Evolutionary conservation across 2,329 filamentous ascomycete genomes (phyloP).

Genomic region (Neobulgaria alba): DNA sequence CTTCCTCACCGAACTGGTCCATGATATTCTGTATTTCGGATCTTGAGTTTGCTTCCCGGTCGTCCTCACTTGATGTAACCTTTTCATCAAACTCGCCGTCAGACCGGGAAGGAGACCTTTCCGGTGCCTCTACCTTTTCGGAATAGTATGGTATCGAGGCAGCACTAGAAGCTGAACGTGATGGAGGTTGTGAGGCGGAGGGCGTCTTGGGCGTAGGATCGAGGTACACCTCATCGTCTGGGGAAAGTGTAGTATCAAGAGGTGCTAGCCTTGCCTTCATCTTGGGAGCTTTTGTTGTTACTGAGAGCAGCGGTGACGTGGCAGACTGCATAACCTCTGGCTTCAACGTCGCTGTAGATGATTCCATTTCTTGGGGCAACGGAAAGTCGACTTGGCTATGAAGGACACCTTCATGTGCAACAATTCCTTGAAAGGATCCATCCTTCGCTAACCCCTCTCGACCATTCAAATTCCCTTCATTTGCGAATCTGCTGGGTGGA

Average conservation of each 20-base stretch:
- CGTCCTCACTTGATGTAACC: conserved; percentile 49
- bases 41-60: conserved; percentile 60
- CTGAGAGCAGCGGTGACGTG: background rate
- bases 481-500: too few relatives aligned
- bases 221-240: conserved; percentile 34
- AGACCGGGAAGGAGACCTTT: conserved; percentile 44
- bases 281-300: background rate
- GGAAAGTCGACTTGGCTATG: background rate
- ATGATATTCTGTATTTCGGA: conserved; percentile 96
- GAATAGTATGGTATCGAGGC: conserved; percentile 26
- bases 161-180: conserved; percentile 30
- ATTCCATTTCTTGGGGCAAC: conserved; percentile 22
- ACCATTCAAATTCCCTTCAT: too few relatives aligned
- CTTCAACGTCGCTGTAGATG: conserved; percentile 29
- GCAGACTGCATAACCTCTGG: conserved; percentile 14
- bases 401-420: background rate
- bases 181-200: conserved; percentile 32
- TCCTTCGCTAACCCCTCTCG: too few relatives aligned
- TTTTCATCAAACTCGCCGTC: conserved; percentile 50
- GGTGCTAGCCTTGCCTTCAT: background rate
- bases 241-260: conserved; percentile 8
- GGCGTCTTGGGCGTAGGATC: conserved; percentile 39
- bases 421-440: too few relatives aligned
- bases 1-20: conserved; percentile 80
- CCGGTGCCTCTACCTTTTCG: conserved; percentile 31